Percentiles rank a stretch among this genome's conserved stretches.
Evolutionary conservation across 139 green algal species (phyloP).

Genomic region (Chlorella sp.): DNA sequence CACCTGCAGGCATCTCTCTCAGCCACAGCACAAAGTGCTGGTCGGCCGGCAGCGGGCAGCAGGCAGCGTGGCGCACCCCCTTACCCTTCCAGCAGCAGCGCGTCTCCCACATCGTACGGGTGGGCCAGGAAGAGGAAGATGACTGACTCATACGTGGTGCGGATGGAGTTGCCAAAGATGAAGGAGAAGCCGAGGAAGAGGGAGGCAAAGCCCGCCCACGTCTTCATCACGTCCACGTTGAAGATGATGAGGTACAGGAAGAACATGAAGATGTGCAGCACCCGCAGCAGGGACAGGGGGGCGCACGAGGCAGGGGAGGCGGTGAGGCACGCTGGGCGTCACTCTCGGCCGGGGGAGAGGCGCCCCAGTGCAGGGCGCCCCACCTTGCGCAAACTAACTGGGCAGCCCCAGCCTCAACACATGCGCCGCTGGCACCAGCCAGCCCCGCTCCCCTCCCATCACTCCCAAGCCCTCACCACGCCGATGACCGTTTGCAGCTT

Average conservation of each 20-base stretch:
- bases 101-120: slow-evolving; percentile 67
- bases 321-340: not conserved
- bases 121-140: slow-evolving; percentile 46
- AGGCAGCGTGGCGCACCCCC: too few relatives aligned
- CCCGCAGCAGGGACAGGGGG: not conserved
- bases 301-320: not conserved
- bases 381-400: not conserved
- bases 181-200: slow-evolving; percentile 39
- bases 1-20: too few relatives aligned
- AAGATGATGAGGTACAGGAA: slow-evolving; percentile 75
- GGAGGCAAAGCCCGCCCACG: slow-evolving; percentile 4
- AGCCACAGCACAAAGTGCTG: not conserved
- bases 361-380: not conserved
- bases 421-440: not conserved
- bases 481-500: slow-evolving; percentile 76
- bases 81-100: slow-evolving; percentile 36
- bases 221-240: slow-evolving; percentile 35
- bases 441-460: not conserved
- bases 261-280: slow-evolving; percentile 37
- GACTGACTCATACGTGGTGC: slow-evolving; percentile 45
- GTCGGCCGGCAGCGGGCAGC: too few relatives aligned
- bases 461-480: not conserved
- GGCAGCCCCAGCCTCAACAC: not conserved
- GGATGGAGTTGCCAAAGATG: slow-evolving; percentile 45
- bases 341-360: too few relatives aligned